These are phyloP conservation scores for Aschersonia sp. DNA, from an alignment of 2,329 filamentous ascomycete genomes.

Conservation along the genomic window DNA sequence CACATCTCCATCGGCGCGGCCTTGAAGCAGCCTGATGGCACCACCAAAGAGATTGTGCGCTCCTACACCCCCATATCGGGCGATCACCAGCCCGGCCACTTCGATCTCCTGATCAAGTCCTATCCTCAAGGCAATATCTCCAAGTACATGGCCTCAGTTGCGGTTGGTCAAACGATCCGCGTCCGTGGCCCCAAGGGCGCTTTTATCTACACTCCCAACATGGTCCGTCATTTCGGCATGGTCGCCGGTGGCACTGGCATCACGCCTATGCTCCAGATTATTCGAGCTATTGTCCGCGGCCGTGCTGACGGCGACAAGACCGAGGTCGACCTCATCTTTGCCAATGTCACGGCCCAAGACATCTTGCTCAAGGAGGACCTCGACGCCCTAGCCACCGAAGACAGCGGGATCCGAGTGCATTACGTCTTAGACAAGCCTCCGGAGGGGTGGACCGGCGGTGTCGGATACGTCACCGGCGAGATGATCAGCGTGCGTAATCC, in stretches of 20 bases:
- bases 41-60: slow-evolving; percentile 70
- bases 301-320: slow-evolving; percentile 69
- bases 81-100: slow-evolving; percentile 78
- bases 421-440: slow-evolving; percentile 96
- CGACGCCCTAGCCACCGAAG: slow-evolving; percentile 62
- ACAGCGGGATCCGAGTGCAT: slow-evolving; percentile 72
- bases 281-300: slow-evolving; percentile 78
- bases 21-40: slow-evolving; percentile 52
- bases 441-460: slow-evolving; percentile 78
- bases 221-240: slow-evolving; percentile 95
- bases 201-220: slow-evolving; percentile 94
- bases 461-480: slow-evolving; percentile 87
- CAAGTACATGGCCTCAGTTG: slow-evolving; percentile 73
- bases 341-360: slow-evolving; percentile 86
- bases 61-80: slow-evolving; percentile 89
- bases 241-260: slow-evolving; percentile 95
- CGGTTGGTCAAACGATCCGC: slow-evolving; percentile 75
- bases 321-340: slow-evolving; percentile 88
- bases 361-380: slow-evolving; percentile 90
- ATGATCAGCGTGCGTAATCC: slow-evolving; percentile 65
- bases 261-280: slow-evolving; percentile 94
- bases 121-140: slow-evolving; percentile 98
- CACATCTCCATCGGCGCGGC: slow-evolving; percentile 91
- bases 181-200: slow-evolving; percentile 92
- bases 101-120: slow-evolving; percentile 95